Base-by-base conservation (phyloP, 2,329 filamentous ascomycete genomes). In the Periglandula ipomoeae region DNA sequence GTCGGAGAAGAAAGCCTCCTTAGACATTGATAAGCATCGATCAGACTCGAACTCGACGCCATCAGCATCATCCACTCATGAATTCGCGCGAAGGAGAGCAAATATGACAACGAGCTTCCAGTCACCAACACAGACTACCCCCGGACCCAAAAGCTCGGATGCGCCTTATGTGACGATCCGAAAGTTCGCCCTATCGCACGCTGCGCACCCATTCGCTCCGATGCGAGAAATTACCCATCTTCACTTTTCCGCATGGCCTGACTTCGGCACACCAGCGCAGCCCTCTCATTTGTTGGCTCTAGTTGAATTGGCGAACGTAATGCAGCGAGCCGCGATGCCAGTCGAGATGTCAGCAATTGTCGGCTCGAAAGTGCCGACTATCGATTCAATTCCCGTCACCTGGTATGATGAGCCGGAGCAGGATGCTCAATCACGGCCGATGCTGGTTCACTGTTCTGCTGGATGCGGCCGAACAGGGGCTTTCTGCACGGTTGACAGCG, bases 221-320 rank as follows among this genome's bases (percentile, higher is more conserved):
- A 85, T 95, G 56, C 85, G 91, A 22, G 90, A 97, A 65, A 85
- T 98, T 53, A 96, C 90, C 0, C 93, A 98, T 58, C 72, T 98
- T 13, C 90, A 97, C 62, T 97, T 96, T 64, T 82, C 89, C 0
- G 84, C 85, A n/a, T 98, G 93, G 93, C 93, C 93, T 0, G 93
- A 98, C 61, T 96, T 97, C 65, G 93, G 93, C 19, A 85, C 89
- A 0, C 91, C 91, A 0, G 89, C 93, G 0, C 86, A 94, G 59
- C 89, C 93, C 1, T 81, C 82, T 5, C 89, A 97, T 59, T 75
- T 98, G 2, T 75, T 98, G 15, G 87, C 85, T 2, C 70, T 98
- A 15, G 87, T 97, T n/a, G 89, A 96, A 65, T 79, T 95, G 46
- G 87, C 85, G 58, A 93, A 87, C 59, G 74, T 79, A 30, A 89